phyloP scores from a whole-genome alignment of 345 rosid species.

The Eucalyptus paniculata region DNA sequence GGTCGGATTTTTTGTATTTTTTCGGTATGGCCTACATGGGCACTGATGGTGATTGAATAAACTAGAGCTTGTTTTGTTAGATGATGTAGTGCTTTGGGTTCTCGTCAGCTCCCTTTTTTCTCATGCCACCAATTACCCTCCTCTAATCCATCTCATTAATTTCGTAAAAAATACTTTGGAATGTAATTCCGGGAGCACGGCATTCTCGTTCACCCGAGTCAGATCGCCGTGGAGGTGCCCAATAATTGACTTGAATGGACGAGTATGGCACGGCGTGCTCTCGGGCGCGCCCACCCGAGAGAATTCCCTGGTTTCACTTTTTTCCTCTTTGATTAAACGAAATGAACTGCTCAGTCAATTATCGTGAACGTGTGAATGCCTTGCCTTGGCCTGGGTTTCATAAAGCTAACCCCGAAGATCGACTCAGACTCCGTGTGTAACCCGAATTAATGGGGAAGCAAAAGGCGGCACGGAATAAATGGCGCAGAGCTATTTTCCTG shows the following conservation, averaged over 20 bases:
- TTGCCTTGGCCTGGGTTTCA: background rate
- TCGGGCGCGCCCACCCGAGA: background rate
- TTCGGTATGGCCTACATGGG: too few species aligned
- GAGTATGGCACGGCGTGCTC: background rate
- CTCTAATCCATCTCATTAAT: background rate
- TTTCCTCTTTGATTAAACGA: too few species aligned
- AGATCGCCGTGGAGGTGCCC: background rate
- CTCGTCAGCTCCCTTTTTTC: background rate
- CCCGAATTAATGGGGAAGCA: background rate
- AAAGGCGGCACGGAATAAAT: background rate
- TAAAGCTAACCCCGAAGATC: background rate
- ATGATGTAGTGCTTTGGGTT: background rate
- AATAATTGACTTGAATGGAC: too few species aligned
- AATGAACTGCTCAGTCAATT: too few species aligned
- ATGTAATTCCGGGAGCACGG: background rate
- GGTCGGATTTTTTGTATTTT: too few species aligned
- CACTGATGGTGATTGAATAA: too few species aligned
- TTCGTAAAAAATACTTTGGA: background rate
- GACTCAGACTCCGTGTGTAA: background rate
- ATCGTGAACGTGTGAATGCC: too few species aligned
- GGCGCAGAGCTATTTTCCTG: fast-evolving
- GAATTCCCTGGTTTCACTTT: too few species aligned
- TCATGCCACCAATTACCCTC: background rate
- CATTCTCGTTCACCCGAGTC: background rate
- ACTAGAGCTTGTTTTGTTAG: background rate